Evolutionary conservation across 768 basidiomycete species (phyloP), one percentile per base, ranked within the genome.

Genomic region (Porpolomopsis calyptriformis): DNA sequence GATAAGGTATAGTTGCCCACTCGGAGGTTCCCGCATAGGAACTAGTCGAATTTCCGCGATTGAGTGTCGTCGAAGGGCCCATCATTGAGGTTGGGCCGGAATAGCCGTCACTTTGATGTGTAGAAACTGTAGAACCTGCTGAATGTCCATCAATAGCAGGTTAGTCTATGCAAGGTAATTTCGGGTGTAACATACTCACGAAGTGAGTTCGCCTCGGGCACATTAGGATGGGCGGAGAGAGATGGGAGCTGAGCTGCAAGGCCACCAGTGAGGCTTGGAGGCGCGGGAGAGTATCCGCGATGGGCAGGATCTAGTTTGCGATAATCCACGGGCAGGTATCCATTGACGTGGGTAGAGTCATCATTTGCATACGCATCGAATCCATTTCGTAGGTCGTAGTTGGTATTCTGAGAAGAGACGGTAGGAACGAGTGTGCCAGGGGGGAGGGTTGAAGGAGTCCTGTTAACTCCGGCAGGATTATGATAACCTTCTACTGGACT

Each of bases 31-130:
- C 45, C 49, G 38, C 45, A 34, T 56, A 55, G 12, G 61, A 63
- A 19, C 52, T 42, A 10, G 49, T 40, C 2, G 64, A 65, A 45
- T 60, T 59, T 10, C 60, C 62, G 12, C 62, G 59, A 27, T 60
- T 54, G 9, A 65, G 39, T 1, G 57, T 52, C 24, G 47, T 43
- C 10, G 34, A 33, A 43, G 43, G 19, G 14, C n/a, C n/a, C n/a
- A n/a, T n/a, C n/a, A n/a, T n/a, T n/a, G n/a, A n/a, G n/a, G n/a
- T n/a, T n/a, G n/a, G n/a, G n/a, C n/a, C n/a, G n/a, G n/a, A n/a
- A n/a, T n/a, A n/a, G n/a, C n/a, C n/a, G n/a, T n/a, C n/a, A n/a
- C n/a, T n/a, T n/a, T n/a, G n/a, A n/a, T n/a, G n/a, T n/a, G n/a
- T n/a, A n/a, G n/a, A n/a, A n/a, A n/a, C n/a, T n/a, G n/a, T n/a